These are phyloP conservation scores for Backusella morwellensis DNA, from an alignment of 192 early-diverging fungal species.

Conservation along the genomic window DNA sequence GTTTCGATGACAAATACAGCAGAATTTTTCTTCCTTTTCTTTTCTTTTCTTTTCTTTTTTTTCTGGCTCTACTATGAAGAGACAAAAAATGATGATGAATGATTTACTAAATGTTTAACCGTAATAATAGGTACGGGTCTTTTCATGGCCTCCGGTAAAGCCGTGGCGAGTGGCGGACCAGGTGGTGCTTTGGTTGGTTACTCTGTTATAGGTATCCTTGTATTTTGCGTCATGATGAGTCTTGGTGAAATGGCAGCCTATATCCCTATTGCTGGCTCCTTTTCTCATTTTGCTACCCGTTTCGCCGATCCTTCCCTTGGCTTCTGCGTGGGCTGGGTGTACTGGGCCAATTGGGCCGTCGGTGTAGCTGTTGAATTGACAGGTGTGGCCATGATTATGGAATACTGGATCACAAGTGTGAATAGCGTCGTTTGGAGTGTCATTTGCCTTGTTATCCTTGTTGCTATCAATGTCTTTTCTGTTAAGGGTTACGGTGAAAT, in stretches of 20 bases:
- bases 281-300: slow-evolving; percentile 75
- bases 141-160: slow-evolving; percentile 70
- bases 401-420: slow-evolving; percentile 44
- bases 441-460: slow-evolving; percentile 56
- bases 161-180: slow-evolving; percentile 68
- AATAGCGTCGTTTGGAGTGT: slow-evolving; percentile 38
- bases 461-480: slow-evolving; percentile 61
- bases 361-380: slow-evolving; percentile 73
- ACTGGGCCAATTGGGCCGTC: slow-evolving; percentile 72
- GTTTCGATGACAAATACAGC: neutral
- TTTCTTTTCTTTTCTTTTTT: neutral
- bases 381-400: slow-evolving; percentile 71
- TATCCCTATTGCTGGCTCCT: slow-evolving; percentile 77
- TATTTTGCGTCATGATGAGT: slow-evolving; percentile 66
- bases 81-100: neutral
- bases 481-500: slow-evolving; percentile 80
- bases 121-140: slow-evolving; percentile 59
- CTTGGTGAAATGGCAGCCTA: slow-evolving; percentile 81
- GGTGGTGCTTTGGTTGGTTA: slow-evolving; percentile 71
- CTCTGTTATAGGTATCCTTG: slow-evolving; percentile 53
- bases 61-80: neutral
- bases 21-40: neutral
- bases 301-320: slow-evolving; percentile 78
- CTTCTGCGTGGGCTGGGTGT: slow-evolving; percentile 34
- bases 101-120: neutral